A percentile compares a stretch with the other conserved stretches of the same genome.
Evolutionary conservation across 2,329 filamentous ascomycete species (phyloP).

Genomic region (Calycina herbarum): DNA sequence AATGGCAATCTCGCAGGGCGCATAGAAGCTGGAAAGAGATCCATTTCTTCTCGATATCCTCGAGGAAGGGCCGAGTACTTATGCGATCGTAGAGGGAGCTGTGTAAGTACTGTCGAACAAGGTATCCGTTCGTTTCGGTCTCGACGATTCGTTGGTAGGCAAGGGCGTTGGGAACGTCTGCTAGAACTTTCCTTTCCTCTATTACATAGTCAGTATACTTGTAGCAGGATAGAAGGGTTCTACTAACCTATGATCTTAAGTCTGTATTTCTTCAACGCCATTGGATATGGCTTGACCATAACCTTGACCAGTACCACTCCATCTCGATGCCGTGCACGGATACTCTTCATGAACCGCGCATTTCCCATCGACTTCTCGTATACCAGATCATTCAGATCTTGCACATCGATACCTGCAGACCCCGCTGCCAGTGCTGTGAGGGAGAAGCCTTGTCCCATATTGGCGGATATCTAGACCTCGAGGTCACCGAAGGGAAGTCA

Average conservation of each 20-base stretch:
- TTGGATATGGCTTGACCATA: slow-evolving; percentile 86
- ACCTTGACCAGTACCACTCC: slow-evolving; percentile 93
- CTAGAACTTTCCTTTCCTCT: slow-evolving; percentile 79
- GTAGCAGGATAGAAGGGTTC: background rate
- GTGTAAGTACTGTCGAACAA: slow-evolving; percentile 93
- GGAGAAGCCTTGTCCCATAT: slow-evolving; percentile 96
- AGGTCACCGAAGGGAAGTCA: slow-evolving; percentile 35
- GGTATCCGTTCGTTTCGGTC: slow-evolving; percentile 85
- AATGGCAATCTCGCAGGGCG: slow-evolving; percentile 87
- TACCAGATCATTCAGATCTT: slow-evolving; percentile 84
- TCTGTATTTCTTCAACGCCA: slow-evolving; percentile 78
- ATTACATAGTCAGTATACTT: background rate
- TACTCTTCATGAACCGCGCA: slow-evolving; percentile 94
- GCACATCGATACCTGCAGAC: slow-evolving; percentile 88
- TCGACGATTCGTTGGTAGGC: slow-evolving; percentile 89
- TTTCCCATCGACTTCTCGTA: slow-evolving; percentile 93
- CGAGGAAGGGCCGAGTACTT: slow-evolving; percentile 92
- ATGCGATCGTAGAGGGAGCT: slow-evolving; percentile 96
- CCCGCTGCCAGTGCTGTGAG: slow-evolving; percentile 88
- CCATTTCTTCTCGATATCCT: slow-evolving; percentile 99
- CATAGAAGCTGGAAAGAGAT: slow-evolving; percentile 93
- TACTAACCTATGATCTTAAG: slow-evolving; percentile 70
- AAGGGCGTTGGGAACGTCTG: slow-evolving; percentile 86
- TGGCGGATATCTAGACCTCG: slow-evolving; percentile 25
- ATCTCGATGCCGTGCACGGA: slow-evolving; percentile 85